Percentiles rank a stretch among this genome's conserved stretches.
These are phyloP conservation scores for Xylaria bambusicola DNA, from an alignment of 495 filamentous ascomycete genomes.

Conservation along the genomic window DNA sequence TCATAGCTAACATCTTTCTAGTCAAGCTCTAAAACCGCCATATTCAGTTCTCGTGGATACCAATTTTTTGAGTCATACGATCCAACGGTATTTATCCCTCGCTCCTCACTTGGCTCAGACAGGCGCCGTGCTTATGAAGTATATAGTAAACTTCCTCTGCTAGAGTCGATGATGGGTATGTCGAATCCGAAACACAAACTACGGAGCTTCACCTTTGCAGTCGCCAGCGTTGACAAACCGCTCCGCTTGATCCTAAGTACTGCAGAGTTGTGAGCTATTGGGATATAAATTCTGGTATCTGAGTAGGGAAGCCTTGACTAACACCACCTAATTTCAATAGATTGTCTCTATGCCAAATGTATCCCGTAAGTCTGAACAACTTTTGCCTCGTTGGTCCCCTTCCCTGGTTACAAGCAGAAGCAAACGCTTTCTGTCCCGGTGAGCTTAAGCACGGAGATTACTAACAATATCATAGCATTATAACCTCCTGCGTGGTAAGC, in stretches of 20 bases:
- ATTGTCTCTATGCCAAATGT: constrained; percentile 69
- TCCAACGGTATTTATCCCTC: too few species aligned
- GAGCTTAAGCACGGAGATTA: background rate
- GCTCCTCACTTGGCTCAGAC: too few species aligned
- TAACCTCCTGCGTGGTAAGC: constrained; percentile 66
- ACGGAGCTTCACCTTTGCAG: background rate
- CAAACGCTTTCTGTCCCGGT: background rate
- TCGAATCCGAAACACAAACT: background rate
- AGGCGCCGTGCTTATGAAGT: too few species aligned
- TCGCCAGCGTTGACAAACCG: background rate
- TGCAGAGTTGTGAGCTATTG: background rate
- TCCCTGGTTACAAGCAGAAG: background rate
- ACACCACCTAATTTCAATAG: constrained; percentile 38
- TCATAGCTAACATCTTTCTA: constrained; percentile 2
- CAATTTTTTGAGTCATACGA: constrained; percentile 91
- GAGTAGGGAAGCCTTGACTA: background rate
- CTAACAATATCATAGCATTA: constrained; percentile 42
- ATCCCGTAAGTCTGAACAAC: constrained; percentile 43
- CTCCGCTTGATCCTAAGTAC: background rate
- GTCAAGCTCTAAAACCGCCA: constrained; percentile 80
- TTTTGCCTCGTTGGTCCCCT: background rate
- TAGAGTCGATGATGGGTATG: constrained; percentile 64
- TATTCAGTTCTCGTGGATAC: constrained; percentile 86
- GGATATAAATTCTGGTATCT: background rate
- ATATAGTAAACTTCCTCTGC: constrained; percentile 85